Percentiles rank a stretch among this genome's conserved stretches.
Conservation (phyloP, 768 basidiomycete genomes). For the Suillus subalutaceus region DNA sequence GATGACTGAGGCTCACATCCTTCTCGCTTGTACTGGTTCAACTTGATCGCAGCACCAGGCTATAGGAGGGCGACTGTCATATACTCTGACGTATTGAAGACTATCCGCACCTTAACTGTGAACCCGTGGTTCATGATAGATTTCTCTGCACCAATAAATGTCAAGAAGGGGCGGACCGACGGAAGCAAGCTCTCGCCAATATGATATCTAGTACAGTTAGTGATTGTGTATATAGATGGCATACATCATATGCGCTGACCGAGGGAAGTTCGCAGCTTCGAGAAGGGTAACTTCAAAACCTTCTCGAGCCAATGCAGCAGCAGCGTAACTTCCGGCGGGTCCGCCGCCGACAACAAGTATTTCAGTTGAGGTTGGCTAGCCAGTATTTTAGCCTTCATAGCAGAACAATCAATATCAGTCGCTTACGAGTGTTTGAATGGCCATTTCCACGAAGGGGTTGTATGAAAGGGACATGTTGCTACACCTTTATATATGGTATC, state of each 20-base stretch:
- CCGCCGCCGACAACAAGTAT: conserved; percentile 42
- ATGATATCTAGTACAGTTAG: conserved; percentile 46
- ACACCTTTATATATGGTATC: not conserved
- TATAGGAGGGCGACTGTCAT: conserved; percentile 21
- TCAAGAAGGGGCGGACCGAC: conserved; percentile 57
- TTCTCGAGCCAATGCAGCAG: conserved; percentile 38
- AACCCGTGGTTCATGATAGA: conserved; percentile 54
- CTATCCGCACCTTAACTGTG: conserved; percentile 43
- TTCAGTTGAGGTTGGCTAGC: conserved; percentile 13
- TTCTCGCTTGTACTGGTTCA: conserved; percentile 66
- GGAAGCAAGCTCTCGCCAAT: conserved; percentile 65
- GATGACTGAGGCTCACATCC: conserved; percentile 47
- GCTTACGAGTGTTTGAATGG: not conserved
- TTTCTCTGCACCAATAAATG: conserved; percentile 60
- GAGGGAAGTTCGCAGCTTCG: conserved; percentile 58
- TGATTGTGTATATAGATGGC: conserved; percentile 16
- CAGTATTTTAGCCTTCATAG: not conserved
- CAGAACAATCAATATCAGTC: not conserved
- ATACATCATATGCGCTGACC: conserved; percentile 52
- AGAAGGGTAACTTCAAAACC: conserved; percentile 50
- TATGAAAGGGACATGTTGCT: not conserved
- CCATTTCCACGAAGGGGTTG: not conserved
- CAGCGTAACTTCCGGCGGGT: conserved; percentile 61
- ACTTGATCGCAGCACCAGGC: conserved; percentile 69
- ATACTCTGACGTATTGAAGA: not conserved